Conservation (phyloP, 495 filamentous ascomycete genomes). For the Arthonia radiata region DNA sequence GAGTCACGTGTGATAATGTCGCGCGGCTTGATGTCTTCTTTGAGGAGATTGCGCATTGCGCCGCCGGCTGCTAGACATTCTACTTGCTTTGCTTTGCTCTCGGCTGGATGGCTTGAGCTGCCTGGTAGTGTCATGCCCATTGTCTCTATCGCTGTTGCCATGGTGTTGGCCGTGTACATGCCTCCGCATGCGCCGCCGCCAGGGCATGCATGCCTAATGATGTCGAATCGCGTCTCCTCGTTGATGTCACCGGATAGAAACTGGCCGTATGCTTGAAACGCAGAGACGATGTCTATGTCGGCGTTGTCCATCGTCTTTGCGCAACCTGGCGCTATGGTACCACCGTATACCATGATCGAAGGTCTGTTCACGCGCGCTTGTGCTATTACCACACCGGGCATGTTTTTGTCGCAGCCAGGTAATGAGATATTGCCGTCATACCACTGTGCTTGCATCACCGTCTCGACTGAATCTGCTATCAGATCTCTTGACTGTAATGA, state of each 20-base stretch:
- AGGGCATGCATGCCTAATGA: slow-evolving; percentile 84
- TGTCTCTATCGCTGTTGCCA: slow-evolving; percentile 88
- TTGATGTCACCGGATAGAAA: slow-evolving; percentile 76
- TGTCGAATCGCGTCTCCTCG: slow-evolving; percentile 77
- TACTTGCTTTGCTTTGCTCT: slow-evolving; percentile 57
- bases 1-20: slow-evolving; percentile 84
- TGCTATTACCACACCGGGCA: slow-evolving; percentile 94
- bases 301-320: slow-evolving; percentile 42
- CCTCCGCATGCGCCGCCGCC: slow-evolving; percentile 87
- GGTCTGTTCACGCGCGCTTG: slow-evolving; percentile 92
- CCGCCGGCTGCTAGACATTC: slow-evolving; percentile 70
- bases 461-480: slow-evolving; percentile 95
- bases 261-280: slow-evolving; percentile 95
- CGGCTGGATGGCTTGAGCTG: slow-evolving; percentile 77
- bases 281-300: slow-evolving; percentile 80
- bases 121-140: slow-evolving; percentile 92
- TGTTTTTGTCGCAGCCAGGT: slow-evolving; percentile 99
- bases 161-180: slow-evolving; percentile 99
- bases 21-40: slow-evolving; percentile 63
- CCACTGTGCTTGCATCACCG: slow-evolving; percentile 97
- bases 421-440: slow-evolving; percentile 97
- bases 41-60: slow-evolving; percentile 66
- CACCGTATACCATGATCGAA: slow-evolving; percentile 90
- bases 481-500: slow-evolving; percentile 82
- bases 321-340: slow-evolving; percentile 80